phyloP scores from a whole-genome alignment of 768 basidiomycete species.

The Pilatotrama ljubarskyi region DNA sequence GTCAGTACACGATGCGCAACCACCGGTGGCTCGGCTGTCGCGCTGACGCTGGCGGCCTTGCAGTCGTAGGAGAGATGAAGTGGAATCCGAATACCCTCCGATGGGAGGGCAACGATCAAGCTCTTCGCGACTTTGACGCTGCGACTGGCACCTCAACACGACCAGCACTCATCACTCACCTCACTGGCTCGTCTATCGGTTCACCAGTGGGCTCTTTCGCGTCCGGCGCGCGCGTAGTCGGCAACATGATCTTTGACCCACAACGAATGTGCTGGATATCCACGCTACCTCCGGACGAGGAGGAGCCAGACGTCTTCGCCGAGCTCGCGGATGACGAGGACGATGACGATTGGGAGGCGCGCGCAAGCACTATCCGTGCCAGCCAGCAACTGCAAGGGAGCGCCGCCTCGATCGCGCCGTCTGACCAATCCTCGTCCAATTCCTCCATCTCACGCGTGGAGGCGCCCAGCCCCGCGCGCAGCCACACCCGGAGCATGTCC shows the following conservation, averaged over 20 bases:
- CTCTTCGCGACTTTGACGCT: constrained; percentile 85
- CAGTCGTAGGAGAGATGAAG: constrained; percentile 95
- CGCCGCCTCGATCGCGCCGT: constrained; percentile 22
- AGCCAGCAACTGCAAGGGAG: constrained; percentile 38
- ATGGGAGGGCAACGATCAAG: constrained; percentile 98
- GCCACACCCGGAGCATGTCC: constrained; percentile 63
- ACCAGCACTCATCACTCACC: constrained; percentile 93
- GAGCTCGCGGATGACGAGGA: constrained; percentile 91
- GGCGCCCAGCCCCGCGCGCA: constrained; percentile 60
- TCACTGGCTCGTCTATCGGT: constrained; percentile 84
- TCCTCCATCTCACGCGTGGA: constrained; percentile 24
- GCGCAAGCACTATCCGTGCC: constrained; percentile 80
- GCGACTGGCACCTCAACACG: constrained; percentile 80
- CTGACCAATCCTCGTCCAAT: constrained; percentile 31
- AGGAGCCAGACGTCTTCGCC: constrained; percentile 95
- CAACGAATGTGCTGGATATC: constrained; percentile 94
- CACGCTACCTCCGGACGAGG: constrained; percentile 79
- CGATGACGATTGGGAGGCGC: constrained; percentile 71
- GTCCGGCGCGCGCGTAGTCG: constrained; percentile 84
- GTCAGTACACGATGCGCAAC: constrained; percentile 38
- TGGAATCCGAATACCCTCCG: constrained; percentile 90
- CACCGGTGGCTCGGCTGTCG: too few species aligned
- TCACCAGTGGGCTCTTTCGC: constrained; percentile 75
- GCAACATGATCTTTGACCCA: constrained; percentile 98
- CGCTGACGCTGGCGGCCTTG: not conserved